Evolutionary conservation across 2,329 filamentous ascomycete genomes (phyloP), one percentile per base, ranked within the genome.

Genomic region (Tolypocladium capitatum): DNA sequence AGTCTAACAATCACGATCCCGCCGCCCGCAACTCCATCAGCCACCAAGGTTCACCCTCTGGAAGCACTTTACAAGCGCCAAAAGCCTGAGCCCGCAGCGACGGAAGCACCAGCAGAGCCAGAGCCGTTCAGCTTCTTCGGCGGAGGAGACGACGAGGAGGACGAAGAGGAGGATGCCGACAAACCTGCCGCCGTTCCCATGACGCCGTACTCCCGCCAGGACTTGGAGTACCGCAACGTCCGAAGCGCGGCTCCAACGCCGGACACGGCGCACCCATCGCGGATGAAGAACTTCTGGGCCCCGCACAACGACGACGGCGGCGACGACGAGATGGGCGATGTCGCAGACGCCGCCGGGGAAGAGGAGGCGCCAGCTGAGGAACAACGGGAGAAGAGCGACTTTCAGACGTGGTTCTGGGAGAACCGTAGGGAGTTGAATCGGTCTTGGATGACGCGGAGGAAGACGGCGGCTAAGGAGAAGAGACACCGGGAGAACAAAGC

Each of bases 171-270:
- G 21, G 74, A 72, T 13, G 62, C 66, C 2, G 53, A 53, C 3
- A 49, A 51, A 6, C 53, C 53, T 5, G 50, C 52, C 5, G 53
- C 75, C 11, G 60, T 70, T 5, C 90, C 89, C 13, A 80, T 88
- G 65, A 96, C 91, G 0, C 91, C 91, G 0, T 94, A 81, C 62
- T 87, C 86, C 1, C 80, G 82, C 52, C 78, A 82, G 55, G 91
- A 97, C 55, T 71, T 91, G 30, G 83, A 87, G 56, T 80, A 73
- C 67, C 78, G 89, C 52, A 78, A 77, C 45, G 61, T 86, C n/a
- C 78, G 92, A 48, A 96, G 89, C 61, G 89, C 89, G 6, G 92
- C 92, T 2, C 92, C 92, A 0, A 98, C 92, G 0, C 92, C 92
- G 0, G 92, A 98, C 60, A 97, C 92, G 0, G 88, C 88, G 2